Evolutionary conservation across 805 yeast species (phyloP).

Genomic region (Metschnikowia drakensbergensis): DNA sequence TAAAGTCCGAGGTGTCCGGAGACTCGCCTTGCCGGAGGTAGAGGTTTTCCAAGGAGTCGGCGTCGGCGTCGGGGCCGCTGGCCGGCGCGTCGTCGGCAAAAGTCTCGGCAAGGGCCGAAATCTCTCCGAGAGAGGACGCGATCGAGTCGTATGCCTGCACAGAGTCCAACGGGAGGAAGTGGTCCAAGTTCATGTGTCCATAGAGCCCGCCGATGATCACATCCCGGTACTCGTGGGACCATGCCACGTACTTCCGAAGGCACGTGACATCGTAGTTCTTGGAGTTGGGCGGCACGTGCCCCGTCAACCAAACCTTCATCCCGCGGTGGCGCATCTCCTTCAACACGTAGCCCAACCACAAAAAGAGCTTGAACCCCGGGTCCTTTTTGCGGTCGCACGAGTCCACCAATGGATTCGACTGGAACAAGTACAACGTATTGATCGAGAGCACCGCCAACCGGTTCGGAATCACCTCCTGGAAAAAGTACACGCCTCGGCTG

Average conservation of each 20-base stretch:
- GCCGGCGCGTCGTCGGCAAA: neutral
- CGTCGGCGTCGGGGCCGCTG: too few species aligned
- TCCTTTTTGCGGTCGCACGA: slow-evolving; percentile 67
- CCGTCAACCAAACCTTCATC: slow-evolving; percentile 83
- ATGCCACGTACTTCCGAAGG: slow-evolving; percentile 68
- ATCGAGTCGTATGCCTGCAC: slow-evolving; percentile 60
- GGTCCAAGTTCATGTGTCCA: slow-evolving; percentile 91
- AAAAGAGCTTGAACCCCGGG: slow-evolving; percentile 74
- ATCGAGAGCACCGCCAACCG: slow-evolving; percentile 75
- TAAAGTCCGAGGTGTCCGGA: neutral
- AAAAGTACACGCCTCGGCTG: slow-evolving; percentile 69
- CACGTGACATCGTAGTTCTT: slow-evolving; percentile 75
- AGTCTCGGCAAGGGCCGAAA: neutral
- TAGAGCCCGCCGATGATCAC: slow-evolving; percentile 77
- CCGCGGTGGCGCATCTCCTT: slow-evolving; percentile 67
- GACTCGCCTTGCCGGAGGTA: slow-evolving; percentile 6
- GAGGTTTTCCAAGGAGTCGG: slow-evolving; percentile 13
- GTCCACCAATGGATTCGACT: slow-evolving; percentile 77
- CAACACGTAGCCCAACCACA: slow-evolving; percentile 74
- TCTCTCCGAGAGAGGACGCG: slow-evolving; percentile 9
- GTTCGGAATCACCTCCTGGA: slow-evolving; percentile 75
- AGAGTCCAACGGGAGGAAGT: slow-evolving; percentile 74
- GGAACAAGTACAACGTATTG: slow-evolving; percentile 72
- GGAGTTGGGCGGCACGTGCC: slow-evolving; percentile 85
- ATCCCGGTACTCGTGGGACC: slow-evolving; percentile 82